These are phyloP conservation scores for Trichaptum fuscoviolaceum DNA, from an alignment of 768 basidiomycete species.

Conservation along the genomic window DNA sequence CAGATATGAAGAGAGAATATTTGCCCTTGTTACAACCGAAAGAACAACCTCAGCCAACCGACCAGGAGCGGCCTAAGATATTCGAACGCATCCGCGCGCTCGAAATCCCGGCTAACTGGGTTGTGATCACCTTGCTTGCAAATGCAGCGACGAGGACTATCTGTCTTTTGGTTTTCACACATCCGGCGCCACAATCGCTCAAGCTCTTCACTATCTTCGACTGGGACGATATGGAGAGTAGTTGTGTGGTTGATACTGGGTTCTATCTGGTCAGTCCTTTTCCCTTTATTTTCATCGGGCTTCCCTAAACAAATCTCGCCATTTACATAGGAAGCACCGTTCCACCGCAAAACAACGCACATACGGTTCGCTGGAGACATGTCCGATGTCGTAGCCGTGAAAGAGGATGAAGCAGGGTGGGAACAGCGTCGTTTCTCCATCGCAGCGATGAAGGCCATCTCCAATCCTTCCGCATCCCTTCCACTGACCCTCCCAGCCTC, in stretches of 20 bases:
- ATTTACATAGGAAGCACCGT: neutral
- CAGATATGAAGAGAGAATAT: too few species aligned
- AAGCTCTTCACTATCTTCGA: neutral
- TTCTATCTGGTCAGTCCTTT: neutral
- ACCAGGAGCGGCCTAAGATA: neutral
- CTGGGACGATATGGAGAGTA: neutral
- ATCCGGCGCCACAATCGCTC: neutral
- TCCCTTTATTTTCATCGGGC: neutral
- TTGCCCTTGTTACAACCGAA: too few species aligned
- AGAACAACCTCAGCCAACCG: neutral
- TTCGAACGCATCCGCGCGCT: neutral
- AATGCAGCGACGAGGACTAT: neutral
- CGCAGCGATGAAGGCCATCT: neutral
- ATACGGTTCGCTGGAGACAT: neutral
- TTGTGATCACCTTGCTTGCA: neutral
- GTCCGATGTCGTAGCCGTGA: neutral
- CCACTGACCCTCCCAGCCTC: neutral
- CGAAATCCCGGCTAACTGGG: neutral
- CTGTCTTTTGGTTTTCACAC: neutral
- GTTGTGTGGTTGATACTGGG: neutral
- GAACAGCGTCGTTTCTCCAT: neutral
- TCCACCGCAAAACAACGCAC: neutral
- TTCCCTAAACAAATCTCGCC: neutral
- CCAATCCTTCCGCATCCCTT: too few species aligned
- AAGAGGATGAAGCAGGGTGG: neutral